Percentiles rank a stretch among this genome's conserved stretches.
phyloP scores from a whole-genome alignment of 176 grass and related monocot genomes.

The Tuctoria greenei region DNA sequence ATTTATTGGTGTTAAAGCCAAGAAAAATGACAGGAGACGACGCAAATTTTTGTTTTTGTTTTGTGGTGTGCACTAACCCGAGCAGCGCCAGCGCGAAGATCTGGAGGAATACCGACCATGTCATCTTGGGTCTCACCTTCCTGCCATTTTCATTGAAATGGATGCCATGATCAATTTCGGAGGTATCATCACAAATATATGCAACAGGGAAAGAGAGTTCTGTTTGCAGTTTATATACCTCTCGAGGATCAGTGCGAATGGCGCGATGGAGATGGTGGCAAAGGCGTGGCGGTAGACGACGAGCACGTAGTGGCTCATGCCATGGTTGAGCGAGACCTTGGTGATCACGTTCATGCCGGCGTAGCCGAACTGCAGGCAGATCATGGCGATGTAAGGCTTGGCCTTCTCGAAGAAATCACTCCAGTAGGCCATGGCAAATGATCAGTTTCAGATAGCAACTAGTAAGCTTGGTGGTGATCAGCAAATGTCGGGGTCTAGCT shows the following conservation, averaged over 20 bases:
- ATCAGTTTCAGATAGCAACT: neutral
- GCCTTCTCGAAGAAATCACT: slow-evolving; percentile 56
- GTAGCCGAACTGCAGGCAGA: slow-evolving; percentile 87
- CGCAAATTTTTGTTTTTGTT: neutral
- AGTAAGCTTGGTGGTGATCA: slow-evolving; percentile 1
- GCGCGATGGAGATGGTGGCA: slow-evolving; percentile 86
- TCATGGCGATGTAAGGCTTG: slow-evolving; percentile 94
- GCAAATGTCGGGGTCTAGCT: neutral
- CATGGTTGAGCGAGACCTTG: slow-evolving; percentile 86
- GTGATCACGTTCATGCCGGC: slow-evolving; percentile 97
- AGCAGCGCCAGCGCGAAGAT: slow-evolving; percentile 89
- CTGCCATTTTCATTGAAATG: slow-evolving; percentile 40
- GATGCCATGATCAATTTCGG: neutral
- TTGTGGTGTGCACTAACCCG: slow-evolving; percentile 56
- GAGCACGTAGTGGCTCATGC: slow-evolving; percentile 96
- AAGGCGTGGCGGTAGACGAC: slow-evolving; percentile 97
- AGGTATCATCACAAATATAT: no score
- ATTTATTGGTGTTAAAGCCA: neutral
- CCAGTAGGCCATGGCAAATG: slow-evolving; percentile 42
- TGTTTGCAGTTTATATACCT: slow-evolving; percentile 19
- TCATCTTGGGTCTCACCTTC: slow-evolving; percentile 91
- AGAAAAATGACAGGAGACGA: neutral
- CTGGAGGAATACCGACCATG: slow-evolving; percentile 69
- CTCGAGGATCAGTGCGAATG: slow-evolving; percentile 84
- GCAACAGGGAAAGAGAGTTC: neutral